These are phyloP conservation scores for Hymenoscyphus salicellus DNA, from an alignment of 2,329 filamentous ascomycete species.

Conservation along the genomic window DNA sequence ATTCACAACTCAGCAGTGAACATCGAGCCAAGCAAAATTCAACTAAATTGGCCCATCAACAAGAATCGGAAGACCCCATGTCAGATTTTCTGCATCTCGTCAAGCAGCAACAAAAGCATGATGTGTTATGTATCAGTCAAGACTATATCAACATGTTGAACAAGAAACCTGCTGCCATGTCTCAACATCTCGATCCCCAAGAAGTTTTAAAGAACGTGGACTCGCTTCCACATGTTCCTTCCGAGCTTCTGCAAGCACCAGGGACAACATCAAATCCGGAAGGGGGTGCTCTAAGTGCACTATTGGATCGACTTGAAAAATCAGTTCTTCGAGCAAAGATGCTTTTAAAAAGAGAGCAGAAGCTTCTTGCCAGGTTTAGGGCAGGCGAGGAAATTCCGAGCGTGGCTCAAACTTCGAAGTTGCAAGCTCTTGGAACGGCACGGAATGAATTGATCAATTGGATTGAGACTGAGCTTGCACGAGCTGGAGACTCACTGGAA, in stretches of 20 bases:
- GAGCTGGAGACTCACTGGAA: conserved; percentile 43
- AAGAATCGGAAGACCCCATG: conserved; percentile 35
- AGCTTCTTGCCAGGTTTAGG: conserved; percentile 47
- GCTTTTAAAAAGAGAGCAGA: conserved; percentile 54
- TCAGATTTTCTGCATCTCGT: conserved; percentile 51
- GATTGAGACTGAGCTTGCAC: conserved; percentile 61
- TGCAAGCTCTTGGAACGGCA: conserved; percentile 54
- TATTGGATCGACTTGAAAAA: conserved; percentile 55
- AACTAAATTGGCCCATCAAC: conserved; percentile 5
- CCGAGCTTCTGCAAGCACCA: conserved; percentile 26
- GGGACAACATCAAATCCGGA: conserved; percentile 28
- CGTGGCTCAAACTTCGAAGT: conserved; percentile 14
- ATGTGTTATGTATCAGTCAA: conserved; percentile 49
- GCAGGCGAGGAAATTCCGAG: conserved; percentile 5
- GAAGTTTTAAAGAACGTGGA: conserved; percentile 25
- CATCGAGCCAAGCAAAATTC: conserved; percentile 15
- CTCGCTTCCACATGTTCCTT: conserved; percentile 30
- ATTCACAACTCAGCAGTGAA: conserved; percentile 33
- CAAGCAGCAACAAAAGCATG: conserved; percentile 51
- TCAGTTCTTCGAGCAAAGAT: conserved; percentile 57
- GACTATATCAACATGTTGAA: conserved; percentile 50
- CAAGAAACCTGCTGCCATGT: conserved; percentile 51
- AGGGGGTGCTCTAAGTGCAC: conserved; percentile 45
- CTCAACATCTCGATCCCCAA: conserved; percentile 46
- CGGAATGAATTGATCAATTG: conserved; percentile 61